A percentile compares a stretch with the other conserved stretches of the same genome.
Evolutionary conservation across 768 basidiomycete genomes (phyloP).

Genomic region (Solioccasus polychromus): DNA sequence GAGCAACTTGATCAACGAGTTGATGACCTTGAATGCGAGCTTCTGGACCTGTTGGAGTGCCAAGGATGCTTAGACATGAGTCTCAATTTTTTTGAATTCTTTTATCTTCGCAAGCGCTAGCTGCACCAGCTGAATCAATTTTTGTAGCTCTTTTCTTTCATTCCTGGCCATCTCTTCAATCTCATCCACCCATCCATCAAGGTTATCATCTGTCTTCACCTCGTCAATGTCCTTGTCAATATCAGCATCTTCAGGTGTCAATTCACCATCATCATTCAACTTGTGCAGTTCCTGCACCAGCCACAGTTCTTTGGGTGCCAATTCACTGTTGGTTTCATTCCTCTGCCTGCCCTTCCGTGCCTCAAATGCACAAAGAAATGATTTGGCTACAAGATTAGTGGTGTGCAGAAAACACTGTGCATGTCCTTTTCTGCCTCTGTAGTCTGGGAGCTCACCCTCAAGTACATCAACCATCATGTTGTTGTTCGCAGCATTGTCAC

Average conservation of each 20-base stretch:
- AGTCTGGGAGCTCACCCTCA: neutral
- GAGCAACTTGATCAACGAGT: neutral
- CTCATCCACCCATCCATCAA: constrained; percentile 14
- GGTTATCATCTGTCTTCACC: neutral
- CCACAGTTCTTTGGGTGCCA: neutral
- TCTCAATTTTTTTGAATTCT: no score
- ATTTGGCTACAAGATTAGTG: neutral
- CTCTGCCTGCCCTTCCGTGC: neutral
- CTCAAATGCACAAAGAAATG: neutral
- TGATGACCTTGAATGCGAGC: no score
- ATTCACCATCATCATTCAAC: no score
- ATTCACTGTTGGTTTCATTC: no score
- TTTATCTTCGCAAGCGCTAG: no score
- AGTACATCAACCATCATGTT: constrained; percentile 28
- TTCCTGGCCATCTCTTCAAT: neutral
- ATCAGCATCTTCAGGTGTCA: no score
- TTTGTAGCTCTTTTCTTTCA: no score
- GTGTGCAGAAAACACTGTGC: neutral
- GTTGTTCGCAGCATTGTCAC: constrained; percentile 27
- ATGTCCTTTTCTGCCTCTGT: neutral
- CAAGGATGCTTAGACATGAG: no score
- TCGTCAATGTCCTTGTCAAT: no score
- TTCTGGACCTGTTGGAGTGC: no score
- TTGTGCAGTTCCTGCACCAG: no score
- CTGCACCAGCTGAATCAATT: no score